A percentile compares a stretch with the other conserved stretches of the same genome.
phyloP scores from a whole-genome alignment of 2,329 filamentous ascomycete genomes.

The Pyrenophora seminiperda region DNA sequence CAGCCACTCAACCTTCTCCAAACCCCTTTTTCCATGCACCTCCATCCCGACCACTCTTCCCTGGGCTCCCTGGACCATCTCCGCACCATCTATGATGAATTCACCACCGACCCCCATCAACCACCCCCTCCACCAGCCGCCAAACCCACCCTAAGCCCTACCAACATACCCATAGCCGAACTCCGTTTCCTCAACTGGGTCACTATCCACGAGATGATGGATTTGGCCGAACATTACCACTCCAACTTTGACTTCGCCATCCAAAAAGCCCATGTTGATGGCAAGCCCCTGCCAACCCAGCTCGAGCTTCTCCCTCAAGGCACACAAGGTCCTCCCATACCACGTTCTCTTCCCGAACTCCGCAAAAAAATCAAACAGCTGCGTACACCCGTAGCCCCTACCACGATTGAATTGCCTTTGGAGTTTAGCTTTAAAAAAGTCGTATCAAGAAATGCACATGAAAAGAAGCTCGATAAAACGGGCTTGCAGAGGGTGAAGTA shows the following conservation, averaged over 20 bases:
- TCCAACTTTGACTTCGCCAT: constrained; percentile 4
- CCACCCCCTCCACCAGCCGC: constrained; percentile 24
- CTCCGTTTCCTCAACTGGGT: constrained; percentile 59
- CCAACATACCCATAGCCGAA: constrained; percentile 51
- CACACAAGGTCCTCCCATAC: neutral
- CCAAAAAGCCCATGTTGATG: constrained; percentile 18
- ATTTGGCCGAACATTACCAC: constrained; percentile 40
- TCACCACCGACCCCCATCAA: constrained; percentile 50
- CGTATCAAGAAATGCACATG: too few species aligned
- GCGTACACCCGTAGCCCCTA: too few species aligned
- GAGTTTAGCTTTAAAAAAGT: too few species aligned
- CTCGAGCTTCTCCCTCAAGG: constrained; percentile 7
- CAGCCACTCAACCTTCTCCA: constrained; percentile 44
- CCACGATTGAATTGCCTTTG: too few species aligned
- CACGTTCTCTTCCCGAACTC: neutral
- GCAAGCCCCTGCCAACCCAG: constrained; percentile 8
- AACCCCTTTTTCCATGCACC: constrained; percentile 46
- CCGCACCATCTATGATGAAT: constrained; percentile 51
- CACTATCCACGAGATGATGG: constrained; percentile 53
- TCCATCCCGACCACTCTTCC: constrained; percentile 33
- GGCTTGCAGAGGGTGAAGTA: too few species aligned
- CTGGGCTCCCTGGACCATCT: constrained; percentile 37
- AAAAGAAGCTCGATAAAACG: too few species aligned
- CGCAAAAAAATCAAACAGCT: constrained; percentile 13
- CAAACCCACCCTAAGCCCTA: constrained; percentile 31